Evolutionary conservation across 176 grass and related monocot genomes (phyloP), one percentile per base, ranked within the genome.

Genomic region (Paspalum notatum): DNA sequence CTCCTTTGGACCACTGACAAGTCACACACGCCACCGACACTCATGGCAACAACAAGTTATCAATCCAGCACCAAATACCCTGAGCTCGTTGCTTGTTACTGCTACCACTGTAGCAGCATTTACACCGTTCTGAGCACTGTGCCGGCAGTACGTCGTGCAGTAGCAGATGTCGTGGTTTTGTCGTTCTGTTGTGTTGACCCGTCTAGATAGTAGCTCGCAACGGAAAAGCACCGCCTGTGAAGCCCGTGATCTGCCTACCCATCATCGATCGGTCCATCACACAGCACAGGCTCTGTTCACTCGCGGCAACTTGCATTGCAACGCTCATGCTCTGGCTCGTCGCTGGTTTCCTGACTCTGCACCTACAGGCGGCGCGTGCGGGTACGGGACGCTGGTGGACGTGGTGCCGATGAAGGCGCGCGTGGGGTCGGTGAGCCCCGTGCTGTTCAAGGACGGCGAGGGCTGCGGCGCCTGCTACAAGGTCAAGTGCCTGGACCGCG

Each of bases 381-480:
- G 96, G 67, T 99, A 99, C 68, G 96, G 96, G 62, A 82, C 96
- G 68, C 82, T 95, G 88, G 96, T 99, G 75, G 96, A 99, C 75
- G 93, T 95, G 79, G 83, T 90, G 78, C 96, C 96, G 72, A 71
- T 91, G 86, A 91, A 89, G 80, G 88, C 96, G 37, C 79, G 96
- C 54, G 96, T 99, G 27, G 96, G 96, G 43, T 94, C 96, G 71
- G 96, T 95, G 78, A 99, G 90, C 82, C 96, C 93, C 32, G 72
- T 90, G 76, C 93, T 99, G 86, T 99, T 99, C 85, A 99, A 99
- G 76, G 82, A 21, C 46, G 96, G 96, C 37, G 93, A 99, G 75
- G 96, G 96, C 47, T 99, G 93, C 84, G 93, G 96, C 83, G 96
- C 92, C 48, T 99, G 96, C 87, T 99, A 95, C 88, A 99, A 99